Conservation (phyloP, 176 grass and related monocot species). For the Rhynchospora tenuis region DNA sequence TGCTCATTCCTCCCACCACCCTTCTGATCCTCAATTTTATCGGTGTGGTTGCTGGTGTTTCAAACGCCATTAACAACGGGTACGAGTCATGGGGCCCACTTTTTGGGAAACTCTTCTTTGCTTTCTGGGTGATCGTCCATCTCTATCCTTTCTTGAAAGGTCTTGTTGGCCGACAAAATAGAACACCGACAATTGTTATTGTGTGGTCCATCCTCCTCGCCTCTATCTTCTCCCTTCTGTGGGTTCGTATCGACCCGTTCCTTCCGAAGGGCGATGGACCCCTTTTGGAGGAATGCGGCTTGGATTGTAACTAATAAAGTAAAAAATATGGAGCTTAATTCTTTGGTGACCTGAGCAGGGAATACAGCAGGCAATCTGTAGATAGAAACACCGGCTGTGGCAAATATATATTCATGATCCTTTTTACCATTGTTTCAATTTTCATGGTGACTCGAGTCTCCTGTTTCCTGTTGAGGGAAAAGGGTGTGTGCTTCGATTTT, state of each 20-base stretch:
- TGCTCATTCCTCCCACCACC: conserved; percentile 22
- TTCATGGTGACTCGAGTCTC: conserved; percentile 13
- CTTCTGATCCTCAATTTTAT: conserved; percentile 24
- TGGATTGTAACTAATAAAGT: conserved; percentile 27
- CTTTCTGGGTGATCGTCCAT: conserved; percentile 27
- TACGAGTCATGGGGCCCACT: conserved; percentile 25
- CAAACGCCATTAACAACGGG: conserved; percentile 22
- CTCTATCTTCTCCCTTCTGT: conserved; percentile 25
- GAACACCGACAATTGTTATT: conserved; percentile 25
- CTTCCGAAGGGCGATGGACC: conserved; percentile 9
- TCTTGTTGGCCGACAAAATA: conserved; percentile 21
- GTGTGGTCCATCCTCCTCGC: conserved; percentile 26
- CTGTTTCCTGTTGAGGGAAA: conserved; percentile 4
- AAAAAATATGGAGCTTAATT: conserved; percentile 16
- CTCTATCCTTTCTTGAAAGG: conserved; percentile 30
- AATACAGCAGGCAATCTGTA: conserved; percentile 27
- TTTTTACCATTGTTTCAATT: conserved; percentile 18
- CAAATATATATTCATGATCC: conserved; percentile 24
- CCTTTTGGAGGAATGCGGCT: conserved; percentile 14
- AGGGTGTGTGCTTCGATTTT: not conserved
- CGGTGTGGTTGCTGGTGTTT: conserved; percentile 19
- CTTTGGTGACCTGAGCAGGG: not conserved
- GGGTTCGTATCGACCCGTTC: conserved; percentile 21
- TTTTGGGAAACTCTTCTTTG: conserved; percentile 20
- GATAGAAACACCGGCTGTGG: conserved; percentile 29